Percentiles rank a stretch among this genome's conserved stretches.
Conservation (phyloP, 2,329 filamentous ascomycete species). For the Calonectria henricotiae region DNA sequence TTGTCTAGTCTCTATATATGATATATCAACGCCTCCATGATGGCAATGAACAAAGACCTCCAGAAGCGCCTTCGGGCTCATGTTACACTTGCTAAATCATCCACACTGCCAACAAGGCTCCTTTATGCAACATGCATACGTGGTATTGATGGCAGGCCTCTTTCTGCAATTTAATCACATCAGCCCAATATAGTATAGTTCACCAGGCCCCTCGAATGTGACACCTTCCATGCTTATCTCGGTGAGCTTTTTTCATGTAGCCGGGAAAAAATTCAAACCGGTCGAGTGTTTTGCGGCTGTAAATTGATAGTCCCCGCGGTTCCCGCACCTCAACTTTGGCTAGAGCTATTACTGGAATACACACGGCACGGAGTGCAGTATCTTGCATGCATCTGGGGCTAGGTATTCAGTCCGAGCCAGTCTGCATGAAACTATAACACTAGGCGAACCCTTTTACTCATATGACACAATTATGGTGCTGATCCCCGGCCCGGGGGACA, state of each 20-base stretch:
- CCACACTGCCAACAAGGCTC: no score
- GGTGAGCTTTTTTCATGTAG: no score
- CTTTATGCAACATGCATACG: background rate
- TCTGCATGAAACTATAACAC: background rate
- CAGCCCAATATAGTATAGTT: background rate
- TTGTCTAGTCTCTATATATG: no score
- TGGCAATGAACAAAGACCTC: no score
- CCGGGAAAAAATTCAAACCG: background rate
- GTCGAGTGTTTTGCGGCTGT: no score
- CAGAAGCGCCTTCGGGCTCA: no score
- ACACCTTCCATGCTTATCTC: no score
- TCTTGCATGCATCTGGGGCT: background rate
- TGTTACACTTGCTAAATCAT: no score
- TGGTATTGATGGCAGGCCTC: conserved; percentile 9
- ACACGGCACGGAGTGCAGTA: background rate
- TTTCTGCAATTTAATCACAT: background rate
- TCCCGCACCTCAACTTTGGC: background rate
- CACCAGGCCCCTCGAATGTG: no score
- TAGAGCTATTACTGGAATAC: background rate
- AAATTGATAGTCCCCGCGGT: background rate
- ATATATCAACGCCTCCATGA: no score
- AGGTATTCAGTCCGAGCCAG: background rate
- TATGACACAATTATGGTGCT: background rate
- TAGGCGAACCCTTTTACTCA: background rate
- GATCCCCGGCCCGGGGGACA: background rate